Conservation (phyloP, 208 protist species). For the Trypanosoma avium region DNA sequence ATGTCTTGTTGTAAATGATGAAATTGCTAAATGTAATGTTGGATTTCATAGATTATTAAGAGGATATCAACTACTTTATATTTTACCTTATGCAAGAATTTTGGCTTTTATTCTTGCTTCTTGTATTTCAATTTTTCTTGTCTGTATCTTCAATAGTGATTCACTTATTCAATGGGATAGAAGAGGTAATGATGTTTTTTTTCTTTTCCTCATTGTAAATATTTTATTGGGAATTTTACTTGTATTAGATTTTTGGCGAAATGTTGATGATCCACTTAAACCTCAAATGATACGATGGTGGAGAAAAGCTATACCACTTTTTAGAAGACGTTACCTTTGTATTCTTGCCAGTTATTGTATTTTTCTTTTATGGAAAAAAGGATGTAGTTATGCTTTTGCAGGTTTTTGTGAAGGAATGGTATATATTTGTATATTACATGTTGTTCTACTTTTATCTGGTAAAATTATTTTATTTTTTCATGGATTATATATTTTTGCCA, state of each 20-base stretch:
- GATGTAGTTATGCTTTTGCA: conserved; percentile 1
- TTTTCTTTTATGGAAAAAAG: conserved; percentile 6
- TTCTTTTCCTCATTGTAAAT: not conserved
- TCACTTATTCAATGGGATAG: conserved; percentile 25
- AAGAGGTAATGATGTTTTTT: conserved; percentile 7
- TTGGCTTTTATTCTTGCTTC: not conserved
- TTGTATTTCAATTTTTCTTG: conserved; percentile 13
- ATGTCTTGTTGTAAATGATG: conserved; percentile 23
- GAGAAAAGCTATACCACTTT: conserved; percentile 11
- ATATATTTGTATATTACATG: conserved; percentile 20
- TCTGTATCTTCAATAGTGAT: conserved; percentile 13
- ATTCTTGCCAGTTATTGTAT: conserved; percentile 5
- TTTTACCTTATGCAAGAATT: conserved; percentile 10
- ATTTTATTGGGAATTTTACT: not conserved
- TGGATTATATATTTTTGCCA: not conserved
- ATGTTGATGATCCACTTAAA: conserved; percentile 9
- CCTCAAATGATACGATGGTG: conserved; percentile 25
- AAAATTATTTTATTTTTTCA: conserved; percentile 13
- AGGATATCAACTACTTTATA: conserved; percentile 11
- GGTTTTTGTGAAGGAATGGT: conserved; percentile 30
- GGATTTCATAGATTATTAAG: conserved; percentile 15
- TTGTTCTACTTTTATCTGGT: conserved; percentile 2
- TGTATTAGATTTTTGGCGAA: conserved; percentile 1
- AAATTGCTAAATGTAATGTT: conserved; percentile 8
- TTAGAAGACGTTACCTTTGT: conserved; percentile 8